Base-by-base conservation (phyloP, 2,329 filamentous ascomycete genomes). In the Venturia nashicola region DNA sequence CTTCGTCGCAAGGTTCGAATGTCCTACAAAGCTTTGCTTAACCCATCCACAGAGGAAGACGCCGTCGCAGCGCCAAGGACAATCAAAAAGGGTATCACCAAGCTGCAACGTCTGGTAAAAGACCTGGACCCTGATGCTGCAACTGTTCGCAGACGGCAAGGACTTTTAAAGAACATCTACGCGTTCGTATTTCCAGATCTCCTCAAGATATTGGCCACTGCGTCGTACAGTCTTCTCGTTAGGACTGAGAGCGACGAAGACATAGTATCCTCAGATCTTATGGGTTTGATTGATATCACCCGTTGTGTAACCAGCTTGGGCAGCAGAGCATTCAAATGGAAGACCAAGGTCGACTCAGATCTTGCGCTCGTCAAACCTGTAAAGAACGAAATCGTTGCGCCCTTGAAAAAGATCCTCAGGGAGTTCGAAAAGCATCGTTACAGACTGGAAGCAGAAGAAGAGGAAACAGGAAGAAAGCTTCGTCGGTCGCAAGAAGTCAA, bases 331-430 rank as follows among this genome's bases (percentile, higher is more conserved):
- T 23, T 12, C 5, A 23, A 36, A 5, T 36, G 55, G 12, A 32
- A 60, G 20, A 34, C 36, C 12, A 61, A 61, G 42, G 20, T 14
- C 18, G 18, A 42, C 44, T 32, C 43, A 8, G 27, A 14, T 32
- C 20, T 48, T 14, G 11, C 11, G 14, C 39, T 54, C 16, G 51
- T 23, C 39, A 36, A 32, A 36, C 20, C 14, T n/a, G 51, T 64
- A 2, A 43, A 36, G 43, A 64, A 64, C 14, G 11, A 60, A 5
- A 64, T 64, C 20, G 34, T 64, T 6, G 62, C 62, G 16, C 62
- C 54, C 14, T 27, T 64, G 14, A 46, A 57, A n/a, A 60, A 39
- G 11, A 27, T 64, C 11, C 42, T 64, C 16, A 46, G 18, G 16
- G 23, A 20, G 16, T 64, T 64, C 14, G 18, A 20, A 39, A 18